Base-by-base conservation (phyloP, 2,329 filamentous ascomycete species). In the Madurella mycetomatis region DNA sequence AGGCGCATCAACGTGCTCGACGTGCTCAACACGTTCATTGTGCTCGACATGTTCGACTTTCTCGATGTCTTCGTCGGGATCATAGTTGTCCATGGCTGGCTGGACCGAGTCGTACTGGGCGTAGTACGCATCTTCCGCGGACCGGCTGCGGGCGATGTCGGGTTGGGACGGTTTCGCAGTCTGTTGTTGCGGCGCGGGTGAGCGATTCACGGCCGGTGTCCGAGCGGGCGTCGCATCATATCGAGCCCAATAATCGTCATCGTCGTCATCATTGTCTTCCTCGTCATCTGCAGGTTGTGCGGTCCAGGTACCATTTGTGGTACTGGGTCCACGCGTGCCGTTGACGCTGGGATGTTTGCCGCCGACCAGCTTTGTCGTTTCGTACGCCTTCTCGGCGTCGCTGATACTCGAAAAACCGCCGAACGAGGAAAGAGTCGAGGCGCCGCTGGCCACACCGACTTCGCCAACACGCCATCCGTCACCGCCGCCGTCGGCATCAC, bases 201-300 rank as follows among this genome's bases (percentile, higher is more conserved):
- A 86, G 19, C 74, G 76, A 64, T 85, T 83, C 18, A 75, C 70
- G 7, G 79, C 83, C 1, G 85, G 85, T 9, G 85, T 88, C 43
- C 78, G 76, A 1, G 79, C 78, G 1, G 87, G 86, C 4, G 86
- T 89, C 25, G 81, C 80, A 67, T 90, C 87, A 68, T 92, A 92
- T 57, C 83, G 81, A 32, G 83, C 86, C 88, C 88, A 92, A 69
- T 92, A 92, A 62, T 85, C 85, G 60, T 89, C 87, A 57, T 90
- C 86, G 32, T 88, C 86, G 18, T 87, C 85, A 0, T 84, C 83
- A 0, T 85, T 81, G 1, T 78, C 72, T 0, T 70, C 51, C 31
- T 55, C 55, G 9, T 58, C 50, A 4, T 54, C 43, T 12, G 41
- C 19, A 30, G 66, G 64, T 8, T 62, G 61, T 9, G 59, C 52